phyloP scores from a whole-genome alignment of 1,284 basidiomycete genomes.

The Singerocomus rubriflavus region DNA sequence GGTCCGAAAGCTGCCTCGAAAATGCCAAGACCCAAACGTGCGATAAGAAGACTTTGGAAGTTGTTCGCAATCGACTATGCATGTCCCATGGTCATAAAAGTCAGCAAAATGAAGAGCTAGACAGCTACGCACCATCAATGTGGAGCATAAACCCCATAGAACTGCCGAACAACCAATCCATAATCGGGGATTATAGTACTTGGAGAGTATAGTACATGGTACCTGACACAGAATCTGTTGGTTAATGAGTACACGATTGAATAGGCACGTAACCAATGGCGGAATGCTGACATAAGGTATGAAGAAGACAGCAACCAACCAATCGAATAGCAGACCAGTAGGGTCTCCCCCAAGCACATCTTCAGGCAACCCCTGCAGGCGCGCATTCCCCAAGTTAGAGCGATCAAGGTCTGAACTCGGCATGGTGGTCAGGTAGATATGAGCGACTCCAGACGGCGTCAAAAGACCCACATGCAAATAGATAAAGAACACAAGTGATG shows the following conservation, averaged over 20 bases:
- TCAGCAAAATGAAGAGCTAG: background rate
- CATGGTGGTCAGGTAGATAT: background rate
- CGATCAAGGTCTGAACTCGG: constrained; percentile 59
- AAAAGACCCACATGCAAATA: constrained; percentile 64
- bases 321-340: constrained; percentile 64
- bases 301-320: constrained; percentile 73
- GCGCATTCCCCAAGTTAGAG: constrained; percentile 73
- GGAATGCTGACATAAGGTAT: constrained; percentile 63
- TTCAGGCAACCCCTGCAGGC: constrained; percentile 63
- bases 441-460: background rate
- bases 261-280: background rate
- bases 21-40: constrained; percentile 59
- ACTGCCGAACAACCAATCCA: constrained; percentile 67
- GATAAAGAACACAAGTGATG: constrained; percentile 66
- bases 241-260: background rate
- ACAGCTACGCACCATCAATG: constrained; percentile 53
- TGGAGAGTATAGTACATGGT: constrained; percentile 64
- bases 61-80: constrained; percentile 55
- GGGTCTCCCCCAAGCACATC: constrained; percentile 66
- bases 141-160: constrained; percentile 69
- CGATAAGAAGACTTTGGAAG: constrained; percentile 55
- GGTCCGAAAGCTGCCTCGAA: constrained; percentile 63
- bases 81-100: background rate
- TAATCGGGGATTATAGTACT: constrained; percentile 60
- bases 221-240: constrained; percentile 64